A percentile compares a stretch with the other conserved stretches of the same genome.
These are phyloP conservation scores for Kalanchoe fedtschenkoi DNA, from an alignment of 164 flowering plant genomes.

Conservation along the genomic window DNA sequence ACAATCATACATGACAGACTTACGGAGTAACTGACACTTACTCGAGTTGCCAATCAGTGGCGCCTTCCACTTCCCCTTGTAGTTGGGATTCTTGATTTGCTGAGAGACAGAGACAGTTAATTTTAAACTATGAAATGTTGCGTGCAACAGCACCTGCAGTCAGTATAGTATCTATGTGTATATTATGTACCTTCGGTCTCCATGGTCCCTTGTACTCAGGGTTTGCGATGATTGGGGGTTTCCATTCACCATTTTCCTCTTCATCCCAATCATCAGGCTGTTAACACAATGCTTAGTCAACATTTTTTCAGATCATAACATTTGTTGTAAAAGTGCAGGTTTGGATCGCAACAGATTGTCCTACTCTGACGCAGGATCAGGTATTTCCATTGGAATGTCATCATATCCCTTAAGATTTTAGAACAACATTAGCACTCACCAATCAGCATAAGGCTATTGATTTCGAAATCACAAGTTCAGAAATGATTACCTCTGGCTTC, in stretches of 20 bases:
- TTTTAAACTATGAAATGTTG: neutral
- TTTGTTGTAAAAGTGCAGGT: neutral
- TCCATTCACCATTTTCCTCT: constrained; percentile 95
- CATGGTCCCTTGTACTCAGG: constrained; percentile 93
- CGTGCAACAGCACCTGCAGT: neutral
- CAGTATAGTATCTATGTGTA: neutral
- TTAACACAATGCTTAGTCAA: neutral
- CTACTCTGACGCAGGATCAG: constrained; percentile 74
- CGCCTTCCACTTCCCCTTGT: constrained; percentile 91
- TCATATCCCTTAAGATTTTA: constrained; percentile 44
- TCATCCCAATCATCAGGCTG: constrained; percentile 99
- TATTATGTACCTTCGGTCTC: constrained; percentile 75
- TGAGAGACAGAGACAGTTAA: constrained; percentile 16
- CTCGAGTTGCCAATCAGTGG: constrained; percentile 97
- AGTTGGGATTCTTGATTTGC: constrained; percentile 95
- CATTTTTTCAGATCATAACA: neutral
- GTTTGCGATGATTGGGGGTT: constrained; percentile 75
- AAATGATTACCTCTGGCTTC: constrained; percentile 45
- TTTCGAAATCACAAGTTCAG: neutral
- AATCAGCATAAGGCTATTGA: neutral
- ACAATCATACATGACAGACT: neutral
- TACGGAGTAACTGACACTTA: constrained; percentile 6
- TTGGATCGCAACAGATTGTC: constrained; percentile 19
- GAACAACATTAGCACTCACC: neutral
- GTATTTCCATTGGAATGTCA: constrained; percentile 78